Percentiles rank a stretch among this genome's conserved stretches.
Conservation (phyloP, 2,329 filamentous ascomycete genomes). For the Colletotrichum horii region DNA sequence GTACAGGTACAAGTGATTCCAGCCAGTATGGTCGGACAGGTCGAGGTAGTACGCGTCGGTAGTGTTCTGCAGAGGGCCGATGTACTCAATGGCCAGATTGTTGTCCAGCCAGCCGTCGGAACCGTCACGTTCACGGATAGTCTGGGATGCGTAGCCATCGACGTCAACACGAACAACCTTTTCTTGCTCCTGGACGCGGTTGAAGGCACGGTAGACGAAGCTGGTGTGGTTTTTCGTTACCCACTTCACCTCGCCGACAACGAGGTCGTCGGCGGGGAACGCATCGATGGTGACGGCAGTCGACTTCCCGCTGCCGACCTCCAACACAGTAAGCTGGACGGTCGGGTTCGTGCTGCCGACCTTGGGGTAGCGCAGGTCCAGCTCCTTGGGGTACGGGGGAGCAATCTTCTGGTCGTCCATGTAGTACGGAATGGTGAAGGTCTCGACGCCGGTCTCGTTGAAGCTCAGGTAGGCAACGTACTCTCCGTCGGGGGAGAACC, state of each 20-base stretch:
- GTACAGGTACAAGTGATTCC: constrained; percentile 70
- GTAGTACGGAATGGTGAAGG: constrained; percentile 71
- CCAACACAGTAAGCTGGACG: constrained; percentile 63
- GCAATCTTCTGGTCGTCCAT: constrained; percentile 63
- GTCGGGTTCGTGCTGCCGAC: constrained; percentile 72
- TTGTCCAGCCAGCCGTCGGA: constrained; percentile 68
- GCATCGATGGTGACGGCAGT: constrained; percentile 57
- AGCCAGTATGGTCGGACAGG: constrained; percentile 68
- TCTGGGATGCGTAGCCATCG: constrained; percentile 45
- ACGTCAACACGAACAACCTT: constrained; percentile 66
- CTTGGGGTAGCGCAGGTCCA: constrained; percentile 72
- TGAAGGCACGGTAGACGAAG: constrained; percentile 69
- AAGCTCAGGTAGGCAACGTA: constrained; percentile 92
- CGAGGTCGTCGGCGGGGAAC: constrained; percentile 64
- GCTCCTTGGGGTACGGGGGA: constrained; percentile 64
- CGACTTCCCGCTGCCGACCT: constrained; percentile 51
- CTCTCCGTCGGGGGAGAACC: constrained; percentile 93
- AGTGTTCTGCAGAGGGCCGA: constrained; percentile 48
- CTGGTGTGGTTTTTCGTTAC: constrained; percentile 65
- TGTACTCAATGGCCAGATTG: constrained; percentile 58
- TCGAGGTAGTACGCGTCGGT: constrained; percentile 64
- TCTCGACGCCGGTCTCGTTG: constrained; percentile 76
- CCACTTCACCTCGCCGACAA: constrained; percentile 74
- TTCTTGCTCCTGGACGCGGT: constrained; percentile 70
- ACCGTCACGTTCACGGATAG: constrained; percentile 63